Evolutionary conservation across 352 stramenopile species (phyloP), one percentile per base, ranked within the genome.

Genomic region (Aphanomyces invadans): DNA sequence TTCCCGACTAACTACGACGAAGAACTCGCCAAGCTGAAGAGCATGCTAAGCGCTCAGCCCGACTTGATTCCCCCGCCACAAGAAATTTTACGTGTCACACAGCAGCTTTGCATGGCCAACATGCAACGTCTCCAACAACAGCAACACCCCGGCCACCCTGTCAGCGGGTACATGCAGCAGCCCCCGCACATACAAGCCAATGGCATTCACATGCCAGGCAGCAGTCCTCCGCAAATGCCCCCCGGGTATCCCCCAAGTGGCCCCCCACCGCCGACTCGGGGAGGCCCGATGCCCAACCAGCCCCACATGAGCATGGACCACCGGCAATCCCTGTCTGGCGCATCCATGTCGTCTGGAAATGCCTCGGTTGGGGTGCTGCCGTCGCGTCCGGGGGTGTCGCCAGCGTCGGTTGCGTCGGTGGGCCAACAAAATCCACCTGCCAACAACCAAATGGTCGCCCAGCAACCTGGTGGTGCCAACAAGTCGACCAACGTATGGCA

Each of bases 41-140:
- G 84, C 42, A 92, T 92, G 86, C 89, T 93, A 77, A 89, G 89
- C 77, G 82, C 91, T 69, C 86, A 95, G 52, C 80, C 81, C 1
- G 86, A 95, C 63, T 67, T 92, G 68, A 95, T 95, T 57, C 83
- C 86, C 4, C 86, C 86, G 12, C 86, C 86, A 32, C 88, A 90
- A 81, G 86, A 95, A 62, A 84, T 95, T 33, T 73, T 95, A 36
- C 86, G 83, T 23, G 91, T 93, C 11, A 79, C 64, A 44, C 81
- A 87, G 71, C 77, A 80, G 7, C 74, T 74, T 45, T 73, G 67
- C 26, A 83, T 90, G 68, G 51, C 44, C 0, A 81, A 74, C 23
- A 70, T 70, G 36, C 78, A 79, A 55, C 91, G 90, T 69, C 86
- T 89, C 64, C 86, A 70, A 31, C 60, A 54, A 63, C 21, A 51